These are phyloP conservation scores for Auxenochlorella protothecoides DNA, from an alignment of 139 green algal genomes.

Conservation along the genomic window DNA sequence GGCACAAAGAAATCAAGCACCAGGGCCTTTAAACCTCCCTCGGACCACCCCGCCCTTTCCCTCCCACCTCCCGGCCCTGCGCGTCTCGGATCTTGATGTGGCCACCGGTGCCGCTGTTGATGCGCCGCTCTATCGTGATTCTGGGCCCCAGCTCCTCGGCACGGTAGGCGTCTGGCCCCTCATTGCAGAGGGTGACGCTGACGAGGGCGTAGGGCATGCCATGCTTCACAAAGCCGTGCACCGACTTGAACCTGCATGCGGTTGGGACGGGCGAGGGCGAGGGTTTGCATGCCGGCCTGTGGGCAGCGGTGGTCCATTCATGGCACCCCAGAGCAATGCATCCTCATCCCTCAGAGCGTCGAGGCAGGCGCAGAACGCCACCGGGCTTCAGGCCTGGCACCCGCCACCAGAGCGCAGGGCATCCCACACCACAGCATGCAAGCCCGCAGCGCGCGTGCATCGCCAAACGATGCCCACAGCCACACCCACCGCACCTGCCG, in stretches of 20 bases:
- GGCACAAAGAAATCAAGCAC: too few relatives aligned
- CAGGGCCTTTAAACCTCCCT: neutral
- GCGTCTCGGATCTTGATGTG: slow-evolving; percentile 2
- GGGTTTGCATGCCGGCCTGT: too few relatives aligned
- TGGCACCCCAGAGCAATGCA: too few relatives aligned
- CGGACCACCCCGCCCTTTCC: slow-evolving; percentile 1
- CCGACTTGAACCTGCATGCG: neutral
- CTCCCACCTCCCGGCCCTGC: neutral
- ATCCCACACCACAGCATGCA: too few relatives aligned
- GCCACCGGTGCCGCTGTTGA: slow-evolving; percentile 3
- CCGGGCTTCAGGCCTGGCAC: too few relatives aligned
- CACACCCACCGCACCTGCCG: slow-evolving; percentile 23
- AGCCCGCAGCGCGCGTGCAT: too few relatives aligned
- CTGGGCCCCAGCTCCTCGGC: slow-evolving; percentile 32
- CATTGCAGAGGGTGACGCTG: slow-evolving; percentile 58
- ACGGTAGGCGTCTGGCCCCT: slow-evolving; percentile 44
- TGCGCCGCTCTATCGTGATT: slow-evolving; percentile 49
- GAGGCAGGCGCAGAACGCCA: too few relatives aligned
- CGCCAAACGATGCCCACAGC: too few relatives aligned
- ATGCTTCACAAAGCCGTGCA: slow-evolving; percentile 6
- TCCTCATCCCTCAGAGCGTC: too few relatives aligned
- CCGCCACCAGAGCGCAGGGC: too few relatives aligned
- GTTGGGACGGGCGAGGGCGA: too few relatives aligned
- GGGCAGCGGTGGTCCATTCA: too few relatives aligned
- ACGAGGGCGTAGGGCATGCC: slow-evolving; percentile 15